These are phyloP conservation scores for Eucalyptus curtisii DNA, from an alignment of 345 rosid species.

Conservation along the genomic window DNA sequence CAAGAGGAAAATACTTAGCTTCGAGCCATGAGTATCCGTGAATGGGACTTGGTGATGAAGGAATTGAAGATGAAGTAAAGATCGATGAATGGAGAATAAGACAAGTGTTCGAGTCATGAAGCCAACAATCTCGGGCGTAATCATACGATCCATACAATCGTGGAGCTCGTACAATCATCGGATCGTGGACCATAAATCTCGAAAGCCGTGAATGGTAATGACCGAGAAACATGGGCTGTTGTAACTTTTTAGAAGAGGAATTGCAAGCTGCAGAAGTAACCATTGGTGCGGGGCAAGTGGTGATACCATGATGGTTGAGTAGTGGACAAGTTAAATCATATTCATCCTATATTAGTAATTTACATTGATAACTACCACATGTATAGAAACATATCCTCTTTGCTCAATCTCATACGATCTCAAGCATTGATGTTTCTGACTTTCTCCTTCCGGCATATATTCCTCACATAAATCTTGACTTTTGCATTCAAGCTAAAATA, in stretches of 20 bases:
- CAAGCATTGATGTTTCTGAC: background rate
- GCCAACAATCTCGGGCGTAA: background rate
- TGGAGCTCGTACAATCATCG: background rate
- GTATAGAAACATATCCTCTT: background rate
- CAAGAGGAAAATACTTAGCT: background rate
- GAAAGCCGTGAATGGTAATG: background rate
- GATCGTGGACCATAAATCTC: background rate
- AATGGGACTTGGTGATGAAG: background rate
- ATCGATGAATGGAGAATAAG: background rate
- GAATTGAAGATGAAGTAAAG: background rate
- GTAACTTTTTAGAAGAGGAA: too few species aligned
- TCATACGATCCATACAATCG: too few species aligned
- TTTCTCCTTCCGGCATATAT: background rate
- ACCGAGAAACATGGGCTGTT: background rate
- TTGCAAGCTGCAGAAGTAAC: background rate
- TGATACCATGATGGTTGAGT: too few species aligned
- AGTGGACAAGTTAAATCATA: too few species aligned
- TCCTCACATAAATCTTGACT: background rate
- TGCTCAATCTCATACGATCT: background rate
- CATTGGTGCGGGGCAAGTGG: background rate
- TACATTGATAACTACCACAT: too few species aligned
- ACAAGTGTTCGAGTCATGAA: background rate
- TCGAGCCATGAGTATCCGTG: too few species aligned
- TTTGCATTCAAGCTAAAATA: background rate
- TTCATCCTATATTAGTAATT: too few species aligned